Evolutionary conservation across 805 yeast species (phyloP).

Genomic region (Schwanniomyces vanrijiae): DNA sequence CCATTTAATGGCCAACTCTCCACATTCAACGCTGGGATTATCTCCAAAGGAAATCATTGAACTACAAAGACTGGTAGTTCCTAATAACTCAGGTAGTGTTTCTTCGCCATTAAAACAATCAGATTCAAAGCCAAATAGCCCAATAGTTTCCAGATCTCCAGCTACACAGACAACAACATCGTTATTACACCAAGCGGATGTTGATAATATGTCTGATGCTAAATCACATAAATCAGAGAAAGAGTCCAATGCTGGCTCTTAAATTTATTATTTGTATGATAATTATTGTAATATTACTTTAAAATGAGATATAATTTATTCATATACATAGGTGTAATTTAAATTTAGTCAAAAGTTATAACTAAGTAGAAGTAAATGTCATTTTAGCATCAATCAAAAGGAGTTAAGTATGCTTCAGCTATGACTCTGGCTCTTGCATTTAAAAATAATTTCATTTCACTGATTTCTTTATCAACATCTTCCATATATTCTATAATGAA

Average conservation of each 20-base stretch:
- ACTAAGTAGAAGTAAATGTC: background rate
- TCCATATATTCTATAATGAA: constrained; percentile 98
- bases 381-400: constrained; percentile 53
- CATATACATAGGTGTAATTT: background rate
- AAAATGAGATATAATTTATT: background rate
- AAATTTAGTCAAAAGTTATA: background rate
- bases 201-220: constrained; percentile 1
- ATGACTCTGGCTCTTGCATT: constrained; percentile 97
- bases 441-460: constrained; percentile 95
- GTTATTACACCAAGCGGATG: constrained; percentile 6
- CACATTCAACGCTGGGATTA: constrained; percentile 26
- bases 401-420: constrained; percentile 92
- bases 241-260: background rate
- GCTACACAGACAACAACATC: constrained; percentile 2
- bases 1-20: constrained; percentile 20
- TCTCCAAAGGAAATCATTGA: constrained; percentile 31
- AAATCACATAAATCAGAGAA: constrained; percentile 1
- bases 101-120: constrained; percentile 1
- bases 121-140: constrained; percentile 17
- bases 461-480: constrained; percentile 96
- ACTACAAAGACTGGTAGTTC: constrained; percentile 13
- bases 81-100: background rate
- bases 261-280: background rate
- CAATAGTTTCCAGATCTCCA: constrained; percentile 17
- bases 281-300: background rate